Base-by-base conservation (phyloP, 2,329 filamentous ascomycete species). In the Trichoderma simmonsii region DNA sequence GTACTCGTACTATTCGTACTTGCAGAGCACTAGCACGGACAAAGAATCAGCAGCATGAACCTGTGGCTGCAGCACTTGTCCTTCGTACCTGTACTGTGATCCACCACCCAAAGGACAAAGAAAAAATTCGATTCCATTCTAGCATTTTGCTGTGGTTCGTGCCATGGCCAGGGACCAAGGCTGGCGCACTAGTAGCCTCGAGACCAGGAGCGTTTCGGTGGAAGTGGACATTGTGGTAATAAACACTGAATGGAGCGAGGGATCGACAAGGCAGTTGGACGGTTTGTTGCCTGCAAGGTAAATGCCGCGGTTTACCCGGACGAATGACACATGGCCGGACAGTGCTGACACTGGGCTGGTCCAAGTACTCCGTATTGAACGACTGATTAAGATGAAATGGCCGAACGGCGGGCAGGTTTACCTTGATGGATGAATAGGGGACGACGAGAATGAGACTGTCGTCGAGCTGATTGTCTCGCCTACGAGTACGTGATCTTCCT, bases 231-330 rank as follows among this genome's bases (percentile, higher is more conserved):
- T 57, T 57, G 24, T 26, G 56, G 30, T 15, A 62, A 26, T 24
- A 39, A 62, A 68, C 56, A 63, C 57, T 60, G n/a, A 21, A 60
- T 57, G 15, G 24, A 18, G 57, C 51, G 43, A 66, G 30, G 48
- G 70, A 72, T 72, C 70, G 70, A 72, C 70, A 36, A 62, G 39
- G 70, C 28, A 28, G 57, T 72, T 72, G 70, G 70, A 63, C 59
- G 54, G 21, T 14, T 62, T 34, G 54, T 34, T 28, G 57, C 48
- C 48, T 21, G 28, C 39, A 51, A 21, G 21, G n/a, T 24, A 4
- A 0, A 24, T 54, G 54, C 66, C 66, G 66, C 28, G 26, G 14
- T 61, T 69, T 69, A 69, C 7, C 66, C 66, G 57, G 54, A 7
- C 63, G 18, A 21, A 66, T 56, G 18, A 36, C 43, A 24, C 57